phyloP scores from a whole-genome alignment of 106 monocot genomes.

The Phalaenopsis equestris region DNA sequence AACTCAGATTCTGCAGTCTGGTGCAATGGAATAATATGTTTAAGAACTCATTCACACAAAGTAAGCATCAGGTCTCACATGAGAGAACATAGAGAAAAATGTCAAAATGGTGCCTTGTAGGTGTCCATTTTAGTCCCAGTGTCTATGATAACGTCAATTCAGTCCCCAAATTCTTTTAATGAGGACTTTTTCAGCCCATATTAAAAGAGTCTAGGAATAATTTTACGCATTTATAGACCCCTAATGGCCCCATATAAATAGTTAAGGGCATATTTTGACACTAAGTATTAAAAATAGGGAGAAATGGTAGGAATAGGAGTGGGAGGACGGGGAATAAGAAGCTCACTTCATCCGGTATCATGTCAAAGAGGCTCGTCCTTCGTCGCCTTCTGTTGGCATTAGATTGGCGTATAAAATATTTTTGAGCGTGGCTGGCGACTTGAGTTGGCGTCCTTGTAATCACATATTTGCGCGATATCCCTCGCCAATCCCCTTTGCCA shows the following conservation, averaged over 20 bases:
- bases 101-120: no score
- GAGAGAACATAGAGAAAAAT: no score
- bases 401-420: slow-evolving; percentile 41
- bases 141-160: no score
- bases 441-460: slow-evolving; percentile 44
- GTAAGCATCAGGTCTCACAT: no score
- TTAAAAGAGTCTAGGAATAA: no score
- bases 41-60: background rate
- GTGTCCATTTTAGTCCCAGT: no score
- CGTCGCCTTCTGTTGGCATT: slow-evolving; percentile 36
- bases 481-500: slow-evolving; percentile 53
- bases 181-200: no score
- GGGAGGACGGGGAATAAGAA: background rate
- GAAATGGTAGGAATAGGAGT: no score
- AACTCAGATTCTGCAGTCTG: slow-evolving; percentile 19
- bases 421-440: slow-evolving; percentile 53
- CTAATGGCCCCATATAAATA: no score
- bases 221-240: no score
- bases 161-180: no score
- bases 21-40: background rate
- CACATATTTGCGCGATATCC: slow-evolving; percentile 44
- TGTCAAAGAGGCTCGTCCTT: slow-evolving; percentile 46
- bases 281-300: background rate
- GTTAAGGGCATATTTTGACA: background rate
- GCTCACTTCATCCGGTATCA: slow-evolving; percentile 32